Base-by-base conservation (phyloP, 768 basidiomycete species). In the Exsudoporus frostii region DNA sequence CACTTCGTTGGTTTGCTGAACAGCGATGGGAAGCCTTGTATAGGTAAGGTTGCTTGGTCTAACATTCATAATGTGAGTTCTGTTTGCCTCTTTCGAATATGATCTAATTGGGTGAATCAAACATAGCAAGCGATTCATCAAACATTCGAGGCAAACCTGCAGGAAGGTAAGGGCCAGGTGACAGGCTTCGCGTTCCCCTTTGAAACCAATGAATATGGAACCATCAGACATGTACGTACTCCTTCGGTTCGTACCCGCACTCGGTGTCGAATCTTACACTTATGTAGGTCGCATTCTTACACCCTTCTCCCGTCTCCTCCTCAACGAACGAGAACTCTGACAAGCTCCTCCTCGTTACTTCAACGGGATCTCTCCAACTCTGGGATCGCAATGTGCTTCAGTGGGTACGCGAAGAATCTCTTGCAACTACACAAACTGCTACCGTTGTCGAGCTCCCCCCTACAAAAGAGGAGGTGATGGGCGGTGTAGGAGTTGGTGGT, bases 391-490 rank as follows among this genome's bases (percentile, higher is more conserved):
- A 81, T 27, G 63, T 74, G 33, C 71, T 82, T 27, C 74, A 79
- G 27, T 96, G 92, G 92, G 80, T 79, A 0, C 78, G 93, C 44
- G 93, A 96, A 64, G 94, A 98, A 65, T 78, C 82, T 2, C 75
- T 96, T 10, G 74, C 90, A 0, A 75, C 81, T 2, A 77, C 90
- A 45, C 70, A 76, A 22, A 77, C 79, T 0, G 84, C 85, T 1
- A 80, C 84, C 47, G 83, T 93, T 51, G 80, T 93, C 20, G 90
- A 92, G 58, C 77, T 96, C 15, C 90, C 90, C 0, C 88, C 90
- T 66, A 61, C 60, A 8, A 57, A 51, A 38, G 69, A 73, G 17
- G 68, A 56, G 17, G 56, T 65, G 27, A 19, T 29, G 20, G 56
- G 58, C 8, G 49, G 59, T 5, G 40, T 33, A n/a, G 56, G 49